phyloP scores from a whole-genome alignment of 23 red algal genomes.

The Gracilariopsis chorda region DNA sequence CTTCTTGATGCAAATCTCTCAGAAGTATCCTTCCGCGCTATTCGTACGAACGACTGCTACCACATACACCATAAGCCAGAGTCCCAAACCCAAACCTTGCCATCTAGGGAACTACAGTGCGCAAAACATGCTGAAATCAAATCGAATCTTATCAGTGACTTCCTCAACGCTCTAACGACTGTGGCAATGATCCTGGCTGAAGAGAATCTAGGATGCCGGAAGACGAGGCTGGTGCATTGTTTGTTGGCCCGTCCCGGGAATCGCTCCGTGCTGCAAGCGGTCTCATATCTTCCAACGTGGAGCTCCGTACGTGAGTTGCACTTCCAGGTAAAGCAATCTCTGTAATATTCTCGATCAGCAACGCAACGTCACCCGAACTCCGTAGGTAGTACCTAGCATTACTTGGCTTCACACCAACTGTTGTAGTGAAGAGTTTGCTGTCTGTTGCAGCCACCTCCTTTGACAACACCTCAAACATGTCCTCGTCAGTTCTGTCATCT shows the following conservation, averaged over 20 bases:
- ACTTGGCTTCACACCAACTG: constrained; percentile 94
- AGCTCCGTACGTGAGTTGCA: constrained; percentile 47
- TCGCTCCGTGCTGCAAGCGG: constrained; percentile 3
- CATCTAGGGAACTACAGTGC: too few relatives aligned
- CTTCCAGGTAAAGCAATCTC: constrained; percentile 57
- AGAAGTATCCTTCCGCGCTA: too few relatives aligned
- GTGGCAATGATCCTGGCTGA: not conserved
- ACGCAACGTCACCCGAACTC: constrained; percentile 68
- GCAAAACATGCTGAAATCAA: too few relatives aligned
- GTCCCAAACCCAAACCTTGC: too few relatives aligned
- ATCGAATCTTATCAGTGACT: too few relatives aligned
- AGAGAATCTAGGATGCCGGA: not conserved
- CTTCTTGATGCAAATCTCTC: too few relatives aligned
- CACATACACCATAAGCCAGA: too few relatives aligned
- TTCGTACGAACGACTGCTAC: too few relatives aligned
- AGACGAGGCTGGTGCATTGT: not conserved
- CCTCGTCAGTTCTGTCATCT: constrained; percentile 99
- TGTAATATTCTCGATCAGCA: constrained; percentile 71
- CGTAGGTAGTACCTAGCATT: constrained; percentile 91
- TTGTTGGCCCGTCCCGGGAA: not conserved
- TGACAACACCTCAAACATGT: constrained; percentile 90
- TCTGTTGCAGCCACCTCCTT: constrained; percentile 16
- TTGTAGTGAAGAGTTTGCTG: constrained; percentile 76
- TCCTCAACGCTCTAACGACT: not conserved
- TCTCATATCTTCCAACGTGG: constrained; percentile 71